phyloP scores from a whole-genome alignment of 2,329 filamentous ascomycete species.

The Stagonosporopsis vannaccii region DNA sequence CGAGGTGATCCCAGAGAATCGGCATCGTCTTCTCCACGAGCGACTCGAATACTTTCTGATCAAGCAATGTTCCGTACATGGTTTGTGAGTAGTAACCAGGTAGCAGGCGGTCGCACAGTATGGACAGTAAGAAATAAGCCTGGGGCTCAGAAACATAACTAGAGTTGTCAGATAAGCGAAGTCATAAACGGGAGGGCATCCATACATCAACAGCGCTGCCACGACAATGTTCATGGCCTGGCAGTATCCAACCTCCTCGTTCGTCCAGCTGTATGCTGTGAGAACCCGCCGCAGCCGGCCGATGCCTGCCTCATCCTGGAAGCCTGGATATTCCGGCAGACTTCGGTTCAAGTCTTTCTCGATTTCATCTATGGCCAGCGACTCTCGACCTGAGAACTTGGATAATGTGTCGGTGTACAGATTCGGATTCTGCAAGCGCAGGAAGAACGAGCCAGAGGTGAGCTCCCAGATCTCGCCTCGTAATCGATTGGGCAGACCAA shows the following conservation, averaged over 20 bases:
- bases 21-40: constrained; percentile 99
- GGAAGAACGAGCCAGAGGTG: constrained; percentile 87
- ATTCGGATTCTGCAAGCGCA: constrained; percentile 84
- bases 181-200: constrained; percentile 25
- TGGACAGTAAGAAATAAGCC: constrained; percentile 91
- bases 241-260: constrained; percentile 95
- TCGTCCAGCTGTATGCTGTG: constrained; percentile 97
- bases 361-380: constrained; percentile 96
- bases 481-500: constrained; percentile 90
- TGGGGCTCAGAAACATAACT: constrained; percentile 95
- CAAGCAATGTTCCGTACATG: constrained; percentile 97
- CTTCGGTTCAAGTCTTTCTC: constrained; percentile 98
- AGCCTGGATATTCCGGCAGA: constrained; percentile 95
- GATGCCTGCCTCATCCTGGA: constrained; percentile 95
- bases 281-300: constrained; percentile 86
- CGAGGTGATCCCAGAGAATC: constrained; percentile 96
- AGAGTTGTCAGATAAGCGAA: constrained; percentile 36
- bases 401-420: constrained; percentile 83
- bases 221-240: constrained; percentile 99
- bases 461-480: constrained; percentile 96
- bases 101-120: constrained; percentile 89
- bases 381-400: constrained; percentile 85
- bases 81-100: constrained; percentile 98
- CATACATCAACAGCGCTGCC: constrained; percentile 88
- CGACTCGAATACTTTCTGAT: constrained; percentile 97